Conservation (phyloP, 495 filamentous ascomycete species). For the Acidiella bohemica region DNA sequence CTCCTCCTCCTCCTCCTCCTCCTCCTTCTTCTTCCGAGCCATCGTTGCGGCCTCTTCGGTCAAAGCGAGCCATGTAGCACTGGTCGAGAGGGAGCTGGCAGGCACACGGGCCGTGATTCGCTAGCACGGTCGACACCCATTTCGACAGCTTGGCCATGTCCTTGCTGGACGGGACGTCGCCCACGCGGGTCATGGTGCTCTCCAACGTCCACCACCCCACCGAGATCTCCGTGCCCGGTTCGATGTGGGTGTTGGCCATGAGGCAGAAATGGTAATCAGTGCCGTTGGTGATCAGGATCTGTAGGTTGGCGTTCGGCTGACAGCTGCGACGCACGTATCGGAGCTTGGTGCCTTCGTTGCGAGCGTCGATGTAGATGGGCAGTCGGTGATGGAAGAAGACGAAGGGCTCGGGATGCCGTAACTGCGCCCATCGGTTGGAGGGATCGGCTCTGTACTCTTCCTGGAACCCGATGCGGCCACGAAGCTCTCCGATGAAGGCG, state of each 20-base stretch:
- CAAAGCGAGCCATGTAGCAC: constrained; percentile 62
- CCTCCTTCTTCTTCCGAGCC: constrained; percentile 3
- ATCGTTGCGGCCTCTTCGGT: constrained; percentile 24
- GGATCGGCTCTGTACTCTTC: constrained; percentile 61
- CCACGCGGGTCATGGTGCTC: constrained; percentile 28
- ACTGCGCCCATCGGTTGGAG: constrained; percentile 58
- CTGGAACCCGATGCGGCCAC: constrained; percentile 69
- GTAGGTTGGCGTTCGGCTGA: constrained; percentile 66
- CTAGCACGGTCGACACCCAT: constrained; percentile 60
- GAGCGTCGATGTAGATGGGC: constrained; percentile 78
- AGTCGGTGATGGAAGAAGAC: constrained; percentile 32
- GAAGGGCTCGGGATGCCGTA: constrained; percentile 56
- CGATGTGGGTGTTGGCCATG: constrained; percentile 59
- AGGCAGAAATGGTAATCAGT: constrained; percentile 81
- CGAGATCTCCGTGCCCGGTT: constrained; percentile 48
- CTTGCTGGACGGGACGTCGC: background rate
- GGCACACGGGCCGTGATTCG: constrained; percentile 80
- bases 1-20: constrained; percentile 24
- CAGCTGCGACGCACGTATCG: constrained; percentile 84
- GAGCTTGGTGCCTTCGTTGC: constrained; percentile 66
- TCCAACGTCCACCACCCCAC: constrained; percentile 51
- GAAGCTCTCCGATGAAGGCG: constrained; percentile 70
- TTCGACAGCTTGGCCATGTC: constrained; percentile 28
- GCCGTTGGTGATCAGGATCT: constrained; percentile 62
- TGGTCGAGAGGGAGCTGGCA: constrained; percentile 46